phyloP scores from a whole-genome alignment of 164 flowering plant species.

The Magnolia changhungtana region DNA sequence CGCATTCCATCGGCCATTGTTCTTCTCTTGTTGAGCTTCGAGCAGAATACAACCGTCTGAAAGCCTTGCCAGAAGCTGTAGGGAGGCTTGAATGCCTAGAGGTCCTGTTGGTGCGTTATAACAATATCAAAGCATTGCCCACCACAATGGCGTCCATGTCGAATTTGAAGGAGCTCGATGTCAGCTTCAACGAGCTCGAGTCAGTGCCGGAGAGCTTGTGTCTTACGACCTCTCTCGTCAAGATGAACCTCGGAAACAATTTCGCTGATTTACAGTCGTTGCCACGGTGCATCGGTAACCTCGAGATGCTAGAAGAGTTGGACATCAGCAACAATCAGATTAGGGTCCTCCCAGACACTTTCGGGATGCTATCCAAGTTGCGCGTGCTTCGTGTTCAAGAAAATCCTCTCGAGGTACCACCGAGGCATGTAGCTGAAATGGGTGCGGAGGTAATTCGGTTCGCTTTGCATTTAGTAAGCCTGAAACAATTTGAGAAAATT shows the following conservation, averaged over 20 bases:
- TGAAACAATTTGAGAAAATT: too few species aligned
- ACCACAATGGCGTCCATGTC: slow-evolving; percentile 75
- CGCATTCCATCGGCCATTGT: slow-evolving; percentile 70
- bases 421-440: slow-evolving; percentile 55
- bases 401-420: slow-evolving; percentile 82
- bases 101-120: slow-evolving; percentile 70
- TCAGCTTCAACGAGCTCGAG: slow-evolving; percentile 91
- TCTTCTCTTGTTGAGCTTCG: slow-evolving; percentile 64
- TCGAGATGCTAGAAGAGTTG: slow-evolving; percentile 81
- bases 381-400: slow-evolving; percentile 54
- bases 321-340: slow-evolving; percentile 90
- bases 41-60: slow-evolving; percentile 76
- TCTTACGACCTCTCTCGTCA: slow-evolving; percentile 69
- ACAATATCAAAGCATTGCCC: slow-evolving; percentile 72
- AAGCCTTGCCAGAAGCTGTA: slow-evolving; percentile 90
- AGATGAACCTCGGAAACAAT: slow-evolving; percentile 72
- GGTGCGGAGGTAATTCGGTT: slow-evolving; percentile 69
- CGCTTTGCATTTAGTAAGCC: background rate
- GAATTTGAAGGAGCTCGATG: slow-evolving; percentile 67
- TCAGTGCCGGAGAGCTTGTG: slow-evolving; percentile 84
- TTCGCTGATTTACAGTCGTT: slow-evolving; percentile 70
- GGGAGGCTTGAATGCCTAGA: slow-evolving; percentile 69
- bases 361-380: slow-evolving; percentile 54
- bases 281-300: slow-evolving; percentile 84
- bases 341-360: slow-evolving; percentile 71